A percentile compares a stretch with the other conserved stretches of the same genome.
Conservation (phyloP, 2,329 filamentous ascomycete species). For the Fusarium sp. region DNA sequence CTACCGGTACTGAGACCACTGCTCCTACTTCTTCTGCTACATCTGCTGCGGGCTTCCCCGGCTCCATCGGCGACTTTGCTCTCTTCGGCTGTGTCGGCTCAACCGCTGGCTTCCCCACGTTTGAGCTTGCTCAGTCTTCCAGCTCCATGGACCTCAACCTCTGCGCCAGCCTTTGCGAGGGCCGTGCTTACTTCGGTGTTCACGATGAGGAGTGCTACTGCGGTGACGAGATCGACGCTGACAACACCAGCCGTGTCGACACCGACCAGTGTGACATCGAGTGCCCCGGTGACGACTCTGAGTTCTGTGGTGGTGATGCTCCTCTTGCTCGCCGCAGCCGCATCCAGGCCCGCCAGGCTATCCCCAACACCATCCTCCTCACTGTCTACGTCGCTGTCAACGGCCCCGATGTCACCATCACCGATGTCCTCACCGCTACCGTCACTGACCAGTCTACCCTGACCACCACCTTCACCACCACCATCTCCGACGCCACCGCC, state of each 20-base stretch:
- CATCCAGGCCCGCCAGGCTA: slow-evolving; percentile 28
- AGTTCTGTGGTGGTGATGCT: slow-evolving; percentile 38
- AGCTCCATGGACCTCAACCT: slow-evolving; percentile 38
- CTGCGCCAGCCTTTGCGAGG: slow-evolving; percentile 40
- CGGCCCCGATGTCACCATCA: not conserved
- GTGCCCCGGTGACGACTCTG: slow-evolving; percentile 35
- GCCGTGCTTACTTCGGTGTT: slow-evolving; percentile 41
- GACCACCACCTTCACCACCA: slow-evolving; percentile 34
- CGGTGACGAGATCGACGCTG: slow-evolving; percentile 26
- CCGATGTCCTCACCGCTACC: slow-evolving; percentile 18
- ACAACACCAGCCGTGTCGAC: slow-evolving; percentile 14
- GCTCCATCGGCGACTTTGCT: slow-evolving; percentile 29
- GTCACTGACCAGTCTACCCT: slow-evolving; percentile 28
- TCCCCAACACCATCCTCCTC: slow-evolving; percentile 36
- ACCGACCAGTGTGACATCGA: slow-evolving; percentile 20
- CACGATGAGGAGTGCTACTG: slow-evolving; percentile 41
- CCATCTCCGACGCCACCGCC: slow-evolving; percentile 13
- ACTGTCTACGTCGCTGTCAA: slow-evolving; percentile 34
- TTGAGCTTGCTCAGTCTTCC: slow-evolving; percentile 22
- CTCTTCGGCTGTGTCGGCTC: slow-evolving; percentile 43
- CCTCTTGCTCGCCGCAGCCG: slow-evolving; percentile 20
- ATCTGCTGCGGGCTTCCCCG: slow-evolving; percentile 29
- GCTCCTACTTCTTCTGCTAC: slow-evolving; percentile 42
- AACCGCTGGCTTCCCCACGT: slow-evolving; percentile 35
- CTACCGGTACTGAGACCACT: slow-evolving; percentile 38